Evolutionary conservation across 169 alveolate genomes (phyloP), one percentile per base, ranked within the genome.

Genomic region (Prorocentrum cordatum): DNA sequence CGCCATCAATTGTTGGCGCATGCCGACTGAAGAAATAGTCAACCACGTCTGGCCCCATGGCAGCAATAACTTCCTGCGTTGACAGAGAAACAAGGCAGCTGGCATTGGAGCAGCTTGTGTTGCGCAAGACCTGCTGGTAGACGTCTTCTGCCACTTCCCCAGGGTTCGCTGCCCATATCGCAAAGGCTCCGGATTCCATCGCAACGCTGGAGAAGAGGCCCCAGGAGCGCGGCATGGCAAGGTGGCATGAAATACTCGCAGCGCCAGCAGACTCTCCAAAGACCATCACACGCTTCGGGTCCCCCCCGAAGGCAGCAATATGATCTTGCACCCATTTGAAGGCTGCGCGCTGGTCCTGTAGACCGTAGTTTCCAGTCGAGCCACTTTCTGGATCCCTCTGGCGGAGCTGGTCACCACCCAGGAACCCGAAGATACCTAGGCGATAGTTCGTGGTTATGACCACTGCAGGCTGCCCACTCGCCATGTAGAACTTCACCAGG

Each of bases 401-500:
- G 33, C 62, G 33, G 32, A 68, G 35, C 2, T 4, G 26, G 16
- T 72, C 67, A 33, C 39, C 18, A 35, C 68, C 84, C 35, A 33
- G 18, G 87, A 16, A 32, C 20, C 87, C 87, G 18, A 75, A 75
- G 72, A 75, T 31, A 33, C 36, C 36, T 16, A 75, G 72, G 22
- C 87, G 87, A 27, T 75, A 75, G 72, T 75, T 75, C 38, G 54
- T 2, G 32, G 87, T 58, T n/a, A 75, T 72, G 58, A 75, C 20
- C 27, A 75, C n/a, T 20, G 35, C 67, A 1, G 83, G 83, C n/a
- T 39, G 36, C 32, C 12, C 18, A 3, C 39, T 36, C 22, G 83
- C 36, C 31, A 27, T 3, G 38, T 24, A 42, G 20, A 71, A 71
- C 29, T n/a, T 71, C 66, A 27, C 64, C 20, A 62, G 32, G 9